Conservation (phyloP, 345 rosid genomes). For the Viola odorata region DNA sequence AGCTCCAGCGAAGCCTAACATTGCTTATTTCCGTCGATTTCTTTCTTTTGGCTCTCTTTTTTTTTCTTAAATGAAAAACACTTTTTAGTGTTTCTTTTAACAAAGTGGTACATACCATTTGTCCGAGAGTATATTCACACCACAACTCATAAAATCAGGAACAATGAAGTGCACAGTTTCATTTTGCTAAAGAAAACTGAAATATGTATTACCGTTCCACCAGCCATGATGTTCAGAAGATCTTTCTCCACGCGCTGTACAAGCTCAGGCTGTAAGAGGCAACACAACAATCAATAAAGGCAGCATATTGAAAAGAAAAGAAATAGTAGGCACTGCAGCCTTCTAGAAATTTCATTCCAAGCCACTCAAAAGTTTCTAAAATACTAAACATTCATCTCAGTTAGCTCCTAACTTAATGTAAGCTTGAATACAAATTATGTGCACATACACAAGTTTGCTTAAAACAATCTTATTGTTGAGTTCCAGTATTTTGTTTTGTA, state of each 20-base stretch:
- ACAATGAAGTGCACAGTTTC: too few species aligned
- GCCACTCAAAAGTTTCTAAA: neutral
- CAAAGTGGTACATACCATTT: too few species aligned
- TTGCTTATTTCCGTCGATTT: too few species aligned
- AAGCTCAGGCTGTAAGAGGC: slow-evolving; percentile 81
- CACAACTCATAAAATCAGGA: too few species aligned
- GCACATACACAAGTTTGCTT: slow-evolving; percentile 2
- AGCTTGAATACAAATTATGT: neutral
- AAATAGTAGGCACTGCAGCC: neutral
- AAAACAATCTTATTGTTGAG: neutral
- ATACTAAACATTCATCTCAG: neutral
- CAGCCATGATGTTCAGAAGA: slow-evolving; percentile 84
- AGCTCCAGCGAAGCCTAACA: too few species aligned
- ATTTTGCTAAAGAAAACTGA: neutral
- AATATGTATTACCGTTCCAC: slow-evolving; percentile 42
- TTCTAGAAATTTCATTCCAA: neutral
- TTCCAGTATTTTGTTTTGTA: too few species aligned
- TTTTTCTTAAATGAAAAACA: too few species aligned
- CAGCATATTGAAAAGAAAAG: neutral
- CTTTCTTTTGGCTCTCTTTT: too few species aligned
- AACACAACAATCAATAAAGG: slow-evolving; percentile 14
- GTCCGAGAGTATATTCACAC: too few species aligned
- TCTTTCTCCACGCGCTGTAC: slow-evolving; percentile 87
- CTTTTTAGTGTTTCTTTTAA: too few species aligned
- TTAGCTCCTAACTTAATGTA: neutral